Conservation (phyloP, 257 asterid genomes). For the Coffea eugenioides region DNA sequence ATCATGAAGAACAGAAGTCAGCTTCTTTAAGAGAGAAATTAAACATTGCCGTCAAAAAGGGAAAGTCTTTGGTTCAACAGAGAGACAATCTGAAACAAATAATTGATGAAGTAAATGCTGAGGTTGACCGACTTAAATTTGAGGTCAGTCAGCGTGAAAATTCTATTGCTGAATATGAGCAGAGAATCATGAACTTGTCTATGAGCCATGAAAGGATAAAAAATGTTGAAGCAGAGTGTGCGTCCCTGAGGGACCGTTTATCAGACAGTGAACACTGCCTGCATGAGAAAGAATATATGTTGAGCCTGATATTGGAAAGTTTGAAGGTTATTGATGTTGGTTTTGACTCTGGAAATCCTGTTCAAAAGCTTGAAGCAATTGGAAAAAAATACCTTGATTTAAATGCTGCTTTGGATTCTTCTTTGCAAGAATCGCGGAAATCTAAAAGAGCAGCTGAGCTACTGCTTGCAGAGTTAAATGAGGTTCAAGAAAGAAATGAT, state of each 20-base stretch:
- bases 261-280: conserved; percentile 47
- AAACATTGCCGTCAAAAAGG: conserved; percentile 87
- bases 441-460: conserved; percentile 89
- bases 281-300: conserved; percentile 58
- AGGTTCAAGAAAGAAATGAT: conserved; percentile 96
- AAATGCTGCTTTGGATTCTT: conserved; percentile 41
- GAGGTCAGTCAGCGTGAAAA: conserved; percentile 44
- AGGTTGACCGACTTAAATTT: conserved; percentile 59
- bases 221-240: conserved; percentile 63
- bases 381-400: conserved; percentile 50
- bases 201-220: conserved; percentile 52
- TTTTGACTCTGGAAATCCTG: conserved; percentile 41
- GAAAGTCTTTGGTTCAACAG: conserved; percentile 88
- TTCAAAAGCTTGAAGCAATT: conserved; percentile 55
- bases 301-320: conserved; percentile 49
- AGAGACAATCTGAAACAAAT: conserved; percentile 82
- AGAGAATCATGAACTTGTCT: conserved; percentile 48
- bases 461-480: conserved; percentile 90
- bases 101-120: conserved; percentile 64
- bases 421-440: conserved; percentile 73
- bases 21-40: conserved; percentile 84
- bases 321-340: conserved; percentile 53
- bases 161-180: conserved; percentile 55
- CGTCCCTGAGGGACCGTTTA: conserved; percentile 54
- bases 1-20: conserved; percentile 76